Base-by-base conservation (phyloP, 495 filamentous ascomycete species). In the Alectoria sarmentosa region DNA sequence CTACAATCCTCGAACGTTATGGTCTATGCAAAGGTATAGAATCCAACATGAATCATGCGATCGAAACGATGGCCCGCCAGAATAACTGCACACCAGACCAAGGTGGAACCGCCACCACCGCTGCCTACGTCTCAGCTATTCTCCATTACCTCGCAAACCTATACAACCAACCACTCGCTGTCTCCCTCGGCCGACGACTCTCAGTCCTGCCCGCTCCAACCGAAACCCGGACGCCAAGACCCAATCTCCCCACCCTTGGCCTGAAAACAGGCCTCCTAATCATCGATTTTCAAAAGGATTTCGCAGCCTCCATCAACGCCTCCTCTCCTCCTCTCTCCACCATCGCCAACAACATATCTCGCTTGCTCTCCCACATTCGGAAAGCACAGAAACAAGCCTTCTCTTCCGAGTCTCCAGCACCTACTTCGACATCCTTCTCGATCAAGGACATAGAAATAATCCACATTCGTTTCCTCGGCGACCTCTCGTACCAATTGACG, bases 221-320 rank as follows among this genome's bases (percentile, higher is more conserved):
- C n/a, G n/a, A n/a, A n/a, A n/a, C n/a, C n/a, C n/a, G n/a, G n/a
- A n/a, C n/a, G n/a, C n/a, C n/a, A n/a, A n/a, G n/a, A n/a, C n/a
- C n/a, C n/a, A n/a, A n/a, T n/a, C 19, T 37, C 32, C 46, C 41
- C 28, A 49, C 44, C 46, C 44, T 52, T 19, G 60, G 44, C 60
- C 13, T 62, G 32, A 39, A 54, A 23, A 38, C 60, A 38, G 60
- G 13, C 44, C 44, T 62, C 15, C 9, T 62, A 38, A 38, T 62
- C 4, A 62, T 62, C 19, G 60, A 55, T 23, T 55, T 55, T 14
- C 60, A 62, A 28, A 55, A 62, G 3, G 60, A 62, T n/a, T 62
- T 62, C 34, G 60, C n/a, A 36, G 44, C 60, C 41, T 54, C 30
- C 41, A 54, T 62, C 30, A 52, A 62, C 36, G 60, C n/a, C n/a